Evolutionary conservation across 495 filamentous ascomycete species (phyloP).

Genomic region (Staphylotrichum tortipilum): DNA sequence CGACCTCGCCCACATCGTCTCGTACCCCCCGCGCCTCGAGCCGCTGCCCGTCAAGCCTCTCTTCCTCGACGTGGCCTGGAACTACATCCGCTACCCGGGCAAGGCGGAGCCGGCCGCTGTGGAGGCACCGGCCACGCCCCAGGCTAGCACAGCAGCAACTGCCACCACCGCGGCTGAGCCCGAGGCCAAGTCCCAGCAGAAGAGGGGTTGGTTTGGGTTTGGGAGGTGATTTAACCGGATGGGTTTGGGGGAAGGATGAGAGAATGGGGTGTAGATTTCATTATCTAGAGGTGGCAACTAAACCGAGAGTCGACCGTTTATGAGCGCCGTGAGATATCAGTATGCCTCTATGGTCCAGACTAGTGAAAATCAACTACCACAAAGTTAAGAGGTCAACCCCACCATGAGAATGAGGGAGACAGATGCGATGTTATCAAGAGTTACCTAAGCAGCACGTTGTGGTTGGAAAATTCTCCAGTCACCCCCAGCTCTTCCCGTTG

Average conservation of each 20-base stretch:
- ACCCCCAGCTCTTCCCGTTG: no score
- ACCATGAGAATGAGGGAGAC: no score
- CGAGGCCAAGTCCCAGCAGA: constrained; percentile 44
- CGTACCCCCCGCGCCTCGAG: constrained; percentile 74
- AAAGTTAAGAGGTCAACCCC: no score
- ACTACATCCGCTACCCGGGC: constrained; percentile 92
- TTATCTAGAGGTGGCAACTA: no score
- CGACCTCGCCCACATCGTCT: constrained; percentile 71
- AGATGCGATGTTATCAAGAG: no score
- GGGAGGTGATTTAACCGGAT: constrained; percentile 45
- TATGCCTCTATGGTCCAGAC: no score
- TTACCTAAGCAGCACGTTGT: no score
- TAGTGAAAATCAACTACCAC: no score
- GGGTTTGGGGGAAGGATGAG: neutral
- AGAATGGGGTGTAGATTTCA: neutral
- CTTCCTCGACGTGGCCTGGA: constrained; percentile 95
- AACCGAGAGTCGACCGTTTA: no score
- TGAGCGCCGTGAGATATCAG: no score
- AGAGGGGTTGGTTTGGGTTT: constrained; percentile 86
- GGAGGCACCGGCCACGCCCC: no score
- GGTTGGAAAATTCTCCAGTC: no score
- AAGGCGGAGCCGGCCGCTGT: constrained; percentile 26
- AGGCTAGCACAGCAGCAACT: constrained; percentile 9
- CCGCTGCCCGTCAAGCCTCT: constrained; percentile 89
- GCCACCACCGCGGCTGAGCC: constrained; percentile 22